These are phyloP conservation scores for Halophytophthora batemanensis DNA, from an alignment of 352 stramenopile species.

Conservation along the genomic window DNA sequence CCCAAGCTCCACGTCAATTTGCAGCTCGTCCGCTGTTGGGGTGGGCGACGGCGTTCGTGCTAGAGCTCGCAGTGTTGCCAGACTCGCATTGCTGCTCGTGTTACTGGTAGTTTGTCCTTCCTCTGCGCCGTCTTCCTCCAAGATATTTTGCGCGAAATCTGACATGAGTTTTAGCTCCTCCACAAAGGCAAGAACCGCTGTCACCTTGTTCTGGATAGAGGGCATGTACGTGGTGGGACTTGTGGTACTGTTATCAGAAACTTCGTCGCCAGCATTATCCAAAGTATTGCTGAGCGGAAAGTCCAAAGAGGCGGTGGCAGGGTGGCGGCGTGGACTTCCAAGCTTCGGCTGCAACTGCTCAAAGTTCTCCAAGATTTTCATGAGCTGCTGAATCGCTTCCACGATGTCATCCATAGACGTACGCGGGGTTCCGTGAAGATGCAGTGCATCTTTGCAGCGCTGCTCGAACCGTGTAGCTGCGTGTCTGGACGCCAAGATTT, in stretches of 20 bases:
- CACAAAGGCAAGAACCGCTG: slow-evolving; percentile 42
- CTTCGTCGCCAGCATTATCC: not conserved
- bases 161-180: slow-evolving; percentile 57
- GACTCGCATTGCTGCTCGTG: slow-evolving; percentile 41
- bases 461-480: slow-evolving; percentile 19
- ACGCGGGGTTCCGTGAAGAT: slow-evolving; percentile 6
- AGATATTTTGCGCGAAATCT: slow-evolving; percentile 56
- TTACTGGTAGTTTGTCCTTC: slow-evolving; percentile 23
- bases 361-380: slow-evolving; percentile 43
- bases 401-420: slow-evolving; percentile 20
- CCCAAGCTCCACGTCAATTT: slow-evolving; percentile 18
- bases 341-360: slow-evolving; percentile 32
- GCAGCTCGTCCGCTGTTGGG: slow-evolving; percentile 15
- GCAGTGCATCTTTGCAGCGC: slow-evolving; percentile 20
- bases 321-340: slow-evolving; percentile 17
- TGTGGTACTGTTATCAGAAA: not conserved
- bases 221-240: slow-evolving; percentile 4
- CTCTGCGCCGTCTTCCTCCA: slow-evolving; percentile 43
- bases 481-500: slow-evolving; percentile 22
- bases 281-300: not conserved
- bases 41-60: slow-evolving; percentile 33
- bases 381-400: slow-evolving; percentile 32
- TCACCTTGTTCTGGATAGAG: slow-evolving; percentile 31
- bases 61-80: slow-evolving; percentile 24
- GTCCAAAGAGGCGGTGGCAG: not conserved